Conservation (phyloP, 2,329 filamentous ascomycete species). For the Cordyceps farinosa region DNA sequence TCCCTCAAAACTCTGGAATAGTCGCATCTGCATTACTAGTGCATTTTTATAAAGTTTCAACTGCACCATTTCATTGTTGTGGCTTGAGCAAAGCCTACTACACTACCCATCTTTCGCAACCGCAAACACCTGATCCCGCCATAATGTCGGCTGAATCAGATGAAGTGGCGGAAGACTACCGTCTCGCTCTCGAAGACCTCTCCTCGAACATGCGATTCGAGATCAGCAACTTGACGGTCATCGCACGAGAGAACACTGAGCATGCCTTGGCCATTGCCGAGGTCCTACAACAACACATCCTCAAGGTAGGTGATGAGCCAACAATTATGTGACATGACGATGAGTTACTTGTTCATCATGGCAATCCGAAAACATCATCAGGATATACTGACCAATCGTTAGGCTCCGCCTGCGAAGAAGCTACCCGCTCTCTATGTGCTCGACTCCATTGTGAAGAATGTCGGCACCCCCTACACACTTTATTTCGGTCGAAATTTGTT, state of each 20-base stretch:
- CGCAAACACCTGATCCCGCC: slow-evolving; percentile 8
- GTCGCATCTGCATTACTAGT: neutral
- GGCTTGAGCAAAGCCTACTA: neutral
- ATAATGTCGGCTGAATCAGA: slow-evolving; percentile 58
- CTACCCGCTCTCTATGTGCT: slow-evolving; percentile 95
- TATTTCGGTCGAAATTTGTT: slow-evolving; percentile 92
- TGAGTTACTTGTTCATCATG: neutral
- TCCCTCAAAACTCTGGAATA: neutral
- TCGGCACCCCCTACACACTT: slow-evolving; percentile 93
- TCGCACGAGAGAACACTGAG: slow-evolving; percentile 95
- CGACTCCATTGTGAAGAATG: slow-evolving; percentile 97
- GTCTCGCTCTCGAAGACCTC: slow-evolving; percentile 86
- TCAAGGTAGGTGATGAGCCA: slow-evolving; percentile 68
- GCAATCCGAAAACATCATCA: neutral
- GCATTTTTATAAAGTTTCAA: neutral
- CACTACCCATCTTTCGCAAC: neutral
- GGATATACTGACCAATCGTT: slow-evolving; percentile 37
- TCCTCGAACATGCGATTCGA: slow-evolving; percentile 88
- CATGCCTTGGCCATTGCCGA: slow-evolving; percentile 91
- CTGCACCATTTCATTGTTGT: neutral
- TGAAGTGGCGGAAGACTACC: slow-evolving; percentile 93
- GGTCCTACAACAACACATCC: slow-evolving; percentile 88
- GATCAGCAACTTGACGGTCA: slow-evolving; percentile 95
- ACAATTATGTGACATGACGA: neutral
- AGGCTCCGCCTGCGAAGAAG: slow-evolving; percentile 87